A percentile compares a stretch with the other conserved stretches of the same genome.
Conservation (phyloP, 176 grass and related monocot genomes). For the Hordeum marinum region DNA sequence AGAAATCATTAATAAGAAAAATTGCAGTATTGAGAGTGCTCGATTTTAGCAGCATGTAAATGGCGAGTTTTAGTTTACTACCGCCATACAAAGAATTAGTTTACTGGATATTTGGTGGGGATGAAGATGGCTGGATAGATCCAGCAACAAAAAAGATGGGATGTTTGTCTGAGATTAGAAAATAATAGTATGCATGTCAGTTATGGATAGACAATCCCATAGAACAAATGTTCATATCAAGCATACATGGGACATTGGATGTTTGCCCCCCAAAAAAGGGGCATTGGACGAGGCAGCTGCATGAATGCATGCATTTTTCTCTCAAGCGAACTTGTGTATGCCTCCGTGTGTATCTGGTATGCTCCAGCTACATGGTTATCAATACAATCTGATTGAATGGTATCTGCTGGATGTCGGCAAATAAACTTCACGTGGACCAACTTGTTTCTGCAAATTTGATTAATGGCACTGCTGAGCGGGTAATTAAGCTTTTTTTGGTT, state of each 20-base stretch:
- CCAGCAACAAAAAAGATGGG: too few relatives aligned
- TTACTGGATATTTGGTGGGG: background rate
- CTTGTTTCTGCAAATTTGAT: background rate
- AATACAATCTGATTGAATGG: background rate
- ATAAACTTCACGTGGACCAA: constrained; percentile 6
- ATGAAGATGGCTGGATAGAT: background rate
- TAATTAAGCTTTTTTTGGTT: background rate
- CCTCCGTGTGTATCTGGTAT: background rate
- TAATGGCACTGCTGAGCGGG: background rate
- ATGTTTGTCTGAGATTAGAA: too few relatives aligned
- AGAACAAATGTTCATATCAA: too few relatives aligned
- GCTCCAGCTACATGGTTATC: background rate
- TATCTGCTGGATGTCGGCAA: background rate
- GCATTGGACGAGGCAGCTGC: background rate
- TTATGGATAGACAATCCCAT: too few relatives aligned
- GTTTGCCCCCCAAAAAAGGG: background rate
- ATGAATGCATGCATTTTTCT: background rate
- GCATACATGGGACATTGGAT: too few relatives aligned
- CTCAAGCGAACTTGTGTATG: background rate
- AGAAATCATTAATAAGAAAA: background rate
- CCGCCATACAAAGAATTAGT: too few relatives aligned
- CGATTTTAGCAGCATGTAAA: background rate
- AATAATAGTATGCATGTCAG: too few relatives aligned
- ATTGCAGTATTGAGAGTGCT: background rate
- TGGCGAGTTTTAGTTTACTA: background rate